Evolutionary conservation across 192 early-diverging fungal species (phyloP).

Genomic region (Gryganskiella cystojenkinii): DNA sequence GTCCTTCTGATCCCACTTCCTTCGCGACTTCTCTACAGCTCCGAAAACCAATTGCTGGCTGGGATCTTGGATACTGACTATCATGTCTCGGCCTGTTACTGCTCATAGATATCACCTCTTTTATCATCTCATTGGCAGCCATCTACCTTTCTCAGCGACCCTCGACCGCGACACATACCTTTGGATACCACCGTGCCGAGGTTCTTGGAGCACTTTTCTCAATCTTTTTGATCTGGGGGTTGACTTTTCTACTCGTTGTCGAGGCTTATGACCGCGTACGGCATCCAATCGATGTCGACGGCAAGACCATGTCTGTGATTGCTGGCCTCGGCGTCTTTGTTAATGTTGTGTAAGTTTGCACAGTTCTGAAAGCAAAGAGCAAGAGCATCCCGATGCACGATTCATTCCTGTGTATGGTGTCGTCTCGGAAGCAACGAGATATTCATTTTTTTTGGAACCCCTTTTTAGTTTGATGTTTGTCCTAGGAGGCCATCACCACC

Average conservation of each 20-base stretch:
- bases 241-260: constrained; percentile 73
- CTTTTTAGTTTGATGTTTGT: constrained; percentile 61
- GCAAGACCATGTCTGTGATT: constrained; percentile 74
- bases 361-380: not conserved
- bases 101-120: constrained; percentile 42
- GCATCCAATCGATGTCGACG: constrained; percentile 72
- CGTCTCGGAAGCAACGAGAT: too few relatives aligned
- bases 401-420: too few relatives aligned
- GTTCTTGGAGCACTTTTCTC: constrained; percentile 82
- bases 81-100: not conserved
- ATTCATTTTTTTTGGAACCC: not conserved
- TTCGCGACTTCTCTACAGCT: too few relatives aligned
- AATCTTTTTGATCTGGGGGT: constrained; percentile 82
- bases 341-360: constrained; percentile 73
- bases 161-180: constrained; percentile 65
- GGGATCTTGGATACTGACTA: not conserved
- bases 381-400: too few relatives aligned
- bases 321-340: constrained; percentile 80
- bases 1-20: too few relatives aligned
- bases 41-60: too few relatives aligned
- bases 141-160: constrained; percentile 52
- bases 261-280: constrained; percentile 78
- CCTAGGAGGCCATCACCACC: constrained; percentile 58
- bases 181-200: constrained; percentile 82
- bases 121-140: constrained; percentile 46